phyloP scores from a whole-genome alignment of 768 basidiomycete species.

The Tubosaeta sp. region DNA sequence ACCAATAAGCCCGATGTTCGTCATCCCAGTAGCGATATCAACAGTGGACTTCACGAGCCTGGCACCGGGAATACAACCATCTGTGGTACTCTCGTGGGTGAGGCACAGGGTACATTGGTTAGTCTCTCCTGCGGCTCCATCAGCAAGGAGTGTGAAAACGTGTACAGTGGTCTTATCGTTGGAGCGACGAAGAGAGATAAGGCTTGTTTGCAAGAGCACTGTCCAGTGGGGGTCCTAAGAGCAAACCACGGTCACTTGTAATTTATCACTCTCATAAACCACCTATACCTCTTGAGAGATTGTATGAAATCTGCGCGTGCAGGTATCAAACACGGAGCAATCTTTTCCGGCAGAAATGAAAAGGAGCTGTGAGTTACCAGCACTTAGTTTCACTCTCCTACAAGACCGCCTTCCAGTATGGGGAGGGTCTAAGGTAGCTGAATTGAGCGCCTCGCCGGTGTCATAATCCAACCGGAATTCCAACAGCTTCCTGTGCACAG shows the following conservation, averaged over 20 bases:
- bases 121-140: not conserved
- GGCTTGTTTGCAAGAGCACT: not conserved
- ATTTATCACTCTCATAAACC: not conserved
- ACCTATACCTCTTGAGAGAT: not conserved
- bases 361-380: not conserved
- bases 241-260: too few species aligned
- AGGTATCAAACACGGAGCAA: not conserved
- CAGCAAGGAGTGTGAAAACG: not conserved
- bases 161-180: not conserved
- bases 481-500: not conserved
- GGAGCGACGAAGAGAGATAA: not conserved
- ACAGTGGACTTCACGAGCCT: not conserved
- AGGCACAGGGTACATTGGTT: not conserved
- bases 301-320: not conserved
- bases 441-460: not conserved
- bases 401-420: too few species aligned
- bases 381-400: fast-evolving
- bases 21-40: not conserved
- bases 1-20: not conserved
- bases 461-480: constrained; percentile 1
- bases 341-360: fast-evolving
- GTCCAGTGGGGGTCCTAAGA: not conserved
- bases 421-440: not conserved
- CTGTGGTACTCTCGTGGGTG: not conserved
- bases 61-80: fast-evolving